phyloP scores from a whole-genome alignment of 164 flowering plant species.

The Macadamia tetraphylla region DNA sequence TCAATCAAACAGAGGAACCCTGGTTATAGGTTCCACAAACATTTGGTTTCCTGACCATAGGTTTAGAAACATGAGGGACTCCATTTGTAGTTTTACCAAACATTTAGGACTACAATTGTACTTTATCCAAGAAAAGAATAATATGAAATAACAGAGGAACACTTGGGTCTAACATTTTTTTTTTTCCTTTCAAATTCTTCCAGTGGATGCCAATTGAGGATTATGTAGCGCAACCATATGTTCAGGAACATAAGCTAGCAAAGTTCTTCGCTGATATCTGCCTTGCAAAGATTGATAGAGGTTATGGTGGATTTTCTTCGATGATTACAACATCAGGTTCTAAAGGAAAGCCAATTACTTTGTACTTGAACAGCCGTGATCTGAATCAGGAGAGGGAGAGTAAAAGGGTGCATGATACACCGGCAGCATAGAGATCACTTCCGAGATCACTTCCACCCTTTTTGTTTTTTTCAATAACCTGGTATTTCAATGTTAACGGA shows the following conservation, averaged over 20 bases:
- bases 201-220: conserved; percentile 87
- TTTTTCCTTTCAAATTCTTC: conserved; percentile 3
- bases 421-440: too few species aligned
- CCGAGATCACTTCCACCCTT: too few species aligned
- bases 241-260: conserved; percentile 26
- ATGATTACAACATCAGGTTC: conserved; percentile 17
- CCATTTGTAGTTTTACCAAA: too few species aligned
- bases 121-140: background rate
- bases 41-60: too few species aligned
- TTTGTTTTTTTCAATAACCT: too few species aligned
- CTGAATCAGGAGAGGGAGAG: background rate
- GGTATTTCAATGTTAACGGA: too few species aligned
- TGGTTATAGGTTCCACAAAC: background rate
- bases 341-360: conserved; percentile 16
- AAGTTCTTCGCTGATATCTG: conserved; percentile 38
- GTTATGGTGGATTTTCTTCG: conserved; percentile 43
- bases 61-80: too few species aligned
- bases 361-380: conserved; percentile 35
- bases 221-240: conserved; percentile 46
- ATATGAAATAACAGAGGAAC: conserved; percentile 16
- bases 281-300: conserved; percentile 33
- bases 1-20: background rate
- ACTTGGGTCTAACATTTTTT: conserved; percentile 6
- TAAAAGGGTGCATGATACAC: too few species aligned
- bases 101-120: background rate